Evolutionary conservation across 148 eudicot species (phyloP).

Genomic region (Selenicereus undatus): DNA sequence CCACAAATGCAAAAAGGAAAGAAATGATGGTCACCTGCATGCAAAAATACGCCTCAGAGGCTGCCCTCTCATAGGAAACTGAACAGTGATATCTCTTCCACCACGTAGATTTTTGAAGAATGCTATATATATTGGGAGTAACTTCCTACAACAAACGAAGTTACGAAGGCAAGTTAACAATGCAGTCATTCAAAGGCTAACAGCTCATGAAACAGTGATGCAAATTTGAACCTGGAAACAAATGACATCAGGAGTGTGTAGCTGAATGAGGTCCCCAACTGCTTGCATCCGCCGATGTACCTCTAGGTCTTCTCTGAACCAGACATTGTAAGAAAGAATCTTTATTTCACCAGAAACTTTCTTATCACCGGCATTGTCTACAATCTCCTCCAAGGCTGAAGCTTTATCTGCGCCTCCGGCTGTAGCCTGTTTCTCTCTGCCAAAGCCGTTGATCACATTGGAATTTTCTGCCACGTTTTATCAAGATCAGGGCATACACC

Average conservation of each 20-base stretch:
- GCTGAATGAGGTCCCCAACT: constrained; percentile 73
- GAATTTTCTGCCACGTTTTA: constrained; percentile 5
- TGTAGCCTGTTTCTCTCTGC: background rate
- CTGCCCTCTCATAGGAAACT: constrained; percentile 39
- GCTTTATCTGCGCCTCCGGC: constrained; percentile 8
- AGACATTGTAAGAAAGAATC: constrained; percentile 83
- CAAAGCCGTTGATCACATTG: constrained; percentile 11
- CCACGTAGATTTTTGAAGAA: constrained; percentile 64
- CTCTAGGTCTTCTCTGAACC: constrained; percentile 91
- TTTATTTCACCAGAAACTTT: constrained; percentile 37
- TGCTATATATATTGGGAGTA: constrained; percentile 59
- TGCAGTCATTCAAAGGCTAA: background rate
- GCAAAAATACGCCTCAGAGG: constrained; percentile 63
- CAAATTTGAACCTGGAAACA: constrained; percentile 72
- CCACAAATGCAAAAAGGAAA: no score
- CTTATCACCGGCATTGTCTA: constrained; percentile 15
- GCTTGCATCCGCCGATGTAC: constrained; percentile 76
- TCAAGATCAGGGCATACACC: background rate
- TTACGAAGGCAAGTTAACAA: background rate
- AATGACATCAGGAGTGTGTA: constrained; percentile 81
- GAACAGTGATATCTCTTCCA: constrained; percentile 80
- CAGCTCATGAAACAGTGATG: background rate
- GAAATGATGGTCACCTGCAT: constrained; percentile 60
- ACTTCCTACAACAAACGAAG: no score
- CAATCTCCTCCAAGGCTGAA: constrained; percentile 3